Base-by-base conservation (phyloP, 768 basidiomycete species). In the Lentinula lateritia region DNA sequence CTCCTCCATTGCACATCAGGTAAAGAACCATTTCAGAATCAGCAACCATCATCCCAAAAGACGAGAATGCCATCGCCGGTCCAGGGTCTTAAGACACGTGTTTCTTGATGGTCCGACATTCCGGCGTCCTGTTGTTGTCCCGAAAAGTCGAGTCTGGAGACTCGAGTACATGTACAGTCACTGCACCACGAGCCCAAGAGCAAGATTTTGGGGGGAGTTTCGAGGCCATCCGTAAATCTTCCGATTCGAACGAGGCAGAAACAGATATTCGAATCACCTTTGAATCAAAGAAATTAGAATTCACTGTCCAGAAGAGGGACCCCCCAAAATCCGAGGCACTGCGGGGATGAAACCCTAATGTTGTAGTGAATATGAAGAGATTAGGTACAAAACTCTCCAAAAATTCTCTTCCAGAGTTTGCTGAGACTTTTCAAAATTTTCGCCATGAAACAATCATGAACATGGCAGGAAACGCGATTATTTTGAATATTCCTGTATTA, bases 21-120 rank as follows among this genome's bases (percentile, higher is more conserved):
- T 48, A 48, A 48, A 52, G 50, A 52, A 52, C 50, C 50, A 32
- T 52, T 52, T 52, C 35, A 48, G 28, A 52, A 52, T 52, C 50
- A 52, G 50, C 28, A 52, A 52, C 35, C 50, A 52, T 52, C 50
- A 52, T 52, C 50, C 50, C 46, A 48, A 48, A 48, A 48, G 46
- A 48, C 46, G 46, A 48, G 46, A 48, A 48, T n/a, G 15, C 43
- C 43, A 20, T 48, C n/a, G 43, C 43, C 43, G 43, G 46, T 23
- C 46, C 46, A 48, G 46, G 20, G 46, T 48, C 46, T 48, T 48
- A 48, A 18, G 18, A 48, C 46, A 20, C 23, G 46, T 48, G 18
- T 48, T 48, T 48, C 20, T 39, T 5, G 12, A 48, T 10, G 46
- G 46, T 12, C 46, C 46, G 46, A 48, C 46, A 48, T 48, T 48